Evolutionary conservation across 176 grass and related monocot species (phyloP).

Genomic region (Aegilops bicornis): DNA sequence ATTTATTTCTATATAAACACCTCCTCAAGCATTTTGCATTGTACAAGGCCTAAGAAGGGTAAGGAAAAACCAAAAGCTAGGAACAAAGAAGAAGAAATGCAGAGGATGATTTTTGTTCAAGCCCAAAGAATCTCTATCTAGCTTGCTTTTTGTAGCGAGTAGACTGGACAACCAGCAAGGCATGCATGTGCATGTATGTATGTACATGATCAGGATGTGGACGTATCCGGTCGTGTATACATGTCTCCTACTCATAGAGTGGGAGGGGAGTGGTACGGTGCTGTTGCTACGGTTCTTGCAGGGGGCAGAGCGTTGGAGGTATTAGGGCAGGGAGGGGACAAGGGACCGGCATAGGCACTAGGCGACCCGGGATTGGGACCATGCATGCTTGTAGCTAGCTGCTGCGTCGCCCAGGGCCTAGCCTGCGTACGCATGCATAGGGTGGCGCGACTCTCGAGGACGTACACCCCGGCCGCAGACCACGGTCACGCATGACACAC

Average conservation of each 20-base stretch:
- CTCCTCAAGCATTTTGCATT: too few species aligned
- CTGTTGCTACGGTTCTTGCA: constrained; percentile 20
- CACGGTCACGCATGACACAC: constrained; percentile 27
- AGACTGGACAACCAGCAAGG: not conserved
- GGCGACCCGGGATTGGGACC: constrained; percentile 20
- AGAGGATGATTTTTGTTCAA: not conserved
- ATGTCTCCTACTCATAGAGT: not conserved
- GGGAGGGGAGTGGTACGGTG: not conserved
- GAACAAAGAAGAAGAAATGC: not conserved
- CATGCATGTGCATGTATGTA: not conserved
- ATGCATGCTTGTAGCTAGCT: not conserved
- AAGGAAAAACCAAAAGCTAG: not conserved
- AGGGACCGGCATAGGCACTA: constrained; percentile 38
- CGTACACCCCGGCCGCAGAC: constrained; percentile 27
- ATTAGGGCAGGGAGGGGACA: constrained; percentile 61
- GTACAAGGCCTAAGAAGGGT: not conserved
- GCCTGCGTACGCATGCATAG: not conserved
- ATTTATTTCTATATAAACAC: not conserved
- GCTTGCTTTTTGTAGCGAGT: not conserved
- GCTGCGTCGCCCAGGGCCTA: constrained; percentile 24
- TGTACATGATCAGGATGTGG: not conserved
- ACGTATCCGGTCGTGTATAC: constrained; percentile 1
- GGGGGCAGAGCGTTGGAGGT: constrained; percentile 39
- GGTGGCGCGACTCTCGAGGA: constrained; percentile 28
- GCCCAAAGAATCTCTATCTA: not conserved